Base-by-base conservation (phyloP, 2,329 filamentous ascomycete species). In the Colletotrichum tofieldiae region DNA sequence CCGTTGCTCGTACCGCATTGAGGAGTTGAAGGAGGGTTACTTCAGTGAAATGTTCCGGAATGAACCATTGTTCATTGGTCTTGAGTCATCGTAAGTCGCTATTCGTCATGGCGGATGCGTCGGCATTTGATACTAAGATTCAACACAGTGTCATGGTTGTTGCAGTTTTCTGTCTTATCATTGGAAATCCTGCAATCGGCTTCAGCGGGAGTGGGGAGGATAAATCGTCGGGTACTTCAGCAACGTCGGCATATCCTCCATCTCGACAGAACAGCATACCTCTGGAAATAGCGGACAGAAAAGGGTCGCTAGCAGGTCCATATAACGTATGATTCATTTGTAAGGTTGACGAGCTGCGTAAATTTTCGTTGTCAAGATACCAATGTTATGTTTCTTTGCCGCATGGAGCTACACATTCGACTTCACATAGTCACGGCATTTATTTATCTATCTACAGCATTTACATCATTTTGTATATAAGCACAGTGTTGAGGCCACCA, bases 11-110 rank as follows among this genome's bases (percentile, higher is more conserved):
- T 92, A 89, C 75, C 86, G 90, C 56, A 88, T 91, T 37, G 86
- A 85, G 0, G 90, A 92, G 81, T 78, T 92, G 69, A 85, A 84
- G 56, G 83, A 88, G 37, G 89, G 89, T 2, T 92, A 88, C 81
- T 77, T 74, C 9, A 88, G 87, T 0, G 77, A 81, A 16, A 77
- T 90, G 67, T 86, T 89, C 58, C 78, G 78, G 51, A 78, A 86
- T 41, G 78, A 87, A 73, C 77, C 76, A 0, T 74, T 83, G 1
- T 87, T 87, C 68, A 85, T 87, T 59, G 81, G 73, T 0, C 74
- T 87, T 1, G 86, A 87, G 75, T 83, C 82, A 55, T 73, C 74
- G 77, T 78, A 49, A 70, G 77, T 77, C 3, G 18, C 14, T 32
- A 18, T 39, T 62, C 18, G 1, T 3, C 11, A 5, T 1, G 0